These are phyloP conservation scores for Grigorovia jiainica DNA, from an alignment of 805 yeast species.

Conservation along the genomic window DNA sequence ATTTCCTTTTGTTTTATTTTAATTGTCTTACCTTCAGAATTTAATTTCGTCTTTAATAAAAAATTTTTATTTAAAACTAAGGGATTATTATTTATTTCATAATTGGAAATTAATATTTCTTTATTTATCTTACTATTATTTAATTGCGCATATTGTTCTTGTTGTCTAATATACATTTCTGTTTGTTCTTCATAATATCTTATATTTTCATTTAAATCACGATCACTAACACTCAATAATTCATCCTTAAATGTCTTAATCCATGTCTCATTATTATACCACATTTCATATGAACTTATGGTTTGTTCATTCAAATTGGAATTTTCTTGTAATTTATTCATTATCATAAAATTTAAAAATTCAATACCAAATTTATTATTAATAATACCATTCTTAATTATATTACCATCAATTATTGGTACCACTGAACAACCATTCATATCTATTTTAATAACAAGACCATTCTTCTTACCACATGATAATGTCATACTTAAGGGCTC, in stretches of 20 bases:
- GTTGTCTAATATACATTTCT: conserved; percentile 12
- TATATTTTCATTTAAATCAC: conserved; percentile 16
- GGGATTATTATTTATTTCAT: conserved; percentile 12
- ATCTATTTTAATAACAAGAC: conserved; percentile 76
- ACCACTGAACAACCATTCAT: conserved; percentile 60
- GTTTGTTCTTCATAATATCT: conserved; percentile 19
- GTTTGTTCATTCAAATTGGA: background rate
- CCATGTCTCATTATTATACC: conserved; percentile 25
- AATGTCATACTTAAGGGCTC: conserved; percentile 70
- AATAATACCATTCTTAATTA: conserved; percentile 53
- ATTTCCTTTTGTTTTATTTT: conserved; percentile 19
- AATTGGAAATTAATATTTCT: conserved; percentile 3
- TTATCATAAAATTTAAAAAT: conserved; percentile 58
- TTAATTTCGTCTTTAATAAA: conserved; percentile 4
- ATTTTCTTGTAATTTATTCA: conserved; percentile 32
- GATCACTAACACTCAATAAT: conserved; percentile 25
- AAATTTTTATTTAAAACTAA: conserved; percentile 15
- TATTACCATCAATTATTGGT: conserved; percentile 67
- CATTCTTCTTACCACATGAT: conserved; percentile 68
- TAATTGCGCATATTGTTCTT: conserved; percentile 12
- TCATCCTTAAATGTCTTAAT: conserved; percentile 23
- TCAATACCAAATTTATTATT: conserved; percentile 79
- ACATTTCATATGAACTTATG: conserved; percentile 11
- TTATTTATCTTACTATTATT: conserved; percentile 1
- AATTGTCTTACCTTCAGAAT: conserved; percentile 13